phyloP scores from a whole-genome alignment of 2,329 filamentous ascomycete genomes.

The Ampelomyces quisqualis region DNA sequence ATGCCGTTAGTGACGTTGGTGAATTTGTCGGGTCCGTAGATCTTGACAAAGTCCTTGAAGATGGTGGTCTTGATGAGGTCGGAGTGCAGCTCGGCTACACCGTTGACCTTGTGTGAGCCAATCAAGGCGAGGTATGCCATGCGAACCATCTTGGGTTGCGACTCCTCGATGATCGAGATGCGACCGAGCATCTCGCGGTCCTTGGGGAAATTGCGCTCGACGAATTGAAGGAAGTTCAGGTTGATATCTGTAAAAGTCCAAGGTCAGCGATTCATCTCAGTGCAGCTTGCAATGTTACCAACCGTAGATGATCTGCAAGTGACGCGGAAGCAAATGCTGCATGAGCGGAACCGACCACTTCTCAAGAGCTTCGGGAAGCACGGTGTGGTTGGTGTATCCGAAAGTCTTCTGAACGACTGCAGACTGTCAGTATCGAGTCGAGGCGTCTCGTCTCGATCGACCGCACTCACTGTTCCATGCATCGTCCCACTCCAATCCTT shows the following conservation, averaged over 20 bases:
- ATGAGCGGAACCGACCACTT: constrained; percentile 96
- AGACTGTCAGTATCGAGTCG: constrained; percentile 12
- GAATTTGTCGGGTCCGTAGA: constrained; percentile 96
- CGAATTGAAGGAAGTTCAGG: constrained; percentile 83
- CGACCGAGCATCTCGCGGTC: constrained; percentile 81
- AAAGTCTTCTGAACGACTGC: constrained; percentile 63
- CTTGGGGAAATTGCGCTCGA: constrained; percentile 87
- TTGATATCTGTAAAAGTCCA: constrained; percentile 71
- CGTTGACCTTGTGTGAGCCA: constrained; percentile 98
- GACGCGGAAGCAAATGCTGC: constrained; percentile 88
- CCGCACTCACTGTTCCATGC: constrained; percentile 75
- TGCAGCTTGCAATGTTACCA: no score
- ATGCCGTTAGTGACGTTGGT: constrained; percentile 99
- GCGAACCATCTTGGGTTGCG: constrained; percentile 93
- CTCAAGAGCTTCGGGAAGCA: constrained; percentile 93
- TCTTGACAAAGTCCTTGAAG: constrained; percentile 96
- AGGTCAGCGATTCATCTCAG: constrained; percentile 2
- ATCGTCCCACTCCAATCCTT: constrained; percentile 89
- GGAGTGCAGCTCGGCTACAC: constrained; percentile 94
- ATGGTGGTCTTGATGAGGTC: constrained; percentile 99
- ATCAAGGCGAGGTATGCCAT: constrained; percentile 96
- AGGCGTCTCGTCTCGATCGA: background rate
- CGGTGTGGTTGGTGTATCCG: constrained; percentile 98
- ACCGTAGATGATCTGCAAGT: constrained; percentile 80
- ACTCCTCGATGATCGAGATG: constrained; percentile 98